Evolutionary conservation across 352 stramenopile species (phyloP).

Genomic region (Achlya hypogyna): DNA sequence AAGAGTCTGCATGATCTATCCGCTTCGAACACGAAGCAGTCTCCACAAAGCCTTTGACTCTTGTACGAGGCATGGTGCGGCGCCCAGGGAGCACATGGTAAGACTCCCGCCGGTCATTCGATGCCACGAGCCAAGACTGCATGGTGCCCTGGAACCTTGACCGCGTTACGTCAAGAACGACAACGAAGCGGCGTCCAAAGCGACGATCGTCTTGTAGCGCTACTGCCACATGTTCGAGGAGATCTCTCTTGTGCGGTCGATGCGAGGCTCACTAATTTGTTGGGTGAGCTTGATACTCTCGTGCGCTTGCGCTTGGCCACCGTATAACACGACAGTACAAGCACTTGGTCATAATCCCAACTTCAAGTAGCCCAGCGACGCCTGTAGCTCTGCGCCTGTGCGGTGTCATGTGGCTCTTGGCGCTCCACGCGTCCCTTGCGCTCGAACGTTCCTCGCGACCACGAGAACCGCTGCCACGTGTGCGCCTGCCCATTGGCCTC

Average conservation of each 20-base stretch:
- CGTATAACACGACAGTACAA: too few relatives aligned
- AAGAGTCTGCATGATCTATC: too few relatives aligned
- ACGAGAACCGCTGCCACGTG: too few relatives aligned
- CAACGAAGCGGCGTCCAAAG: conserved; percentile 7
- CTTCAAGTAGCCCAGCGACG: too few relatives aligned
- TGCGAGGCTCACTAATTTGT: not conserved
- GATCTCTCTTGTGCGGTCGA: not conserved
- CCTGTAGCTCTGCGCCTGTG: too few relatives aligned
- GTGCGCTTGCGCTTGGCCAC: conserved; percentile 43
- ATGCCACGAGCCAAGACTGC: conserved; percentile 61
- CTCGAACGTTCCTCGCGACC: too few relatives aligned
- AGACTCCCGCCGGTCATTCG: conserved; percentile 68
- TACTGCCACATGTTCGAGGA: conserved; percentile 86
- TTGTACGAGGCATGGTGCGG: not conserved
- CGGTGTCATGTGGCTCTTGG: too few relatives aligned
- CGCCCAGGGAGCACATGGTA: not conserved
- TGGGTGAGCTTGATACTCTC: conserved; percentile 62
- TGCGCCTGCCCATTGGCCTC: too few relatives aligned
- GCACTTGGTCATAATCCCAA: too few relatives aligned
- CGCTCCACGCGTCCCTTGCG: too few relatives aligned
- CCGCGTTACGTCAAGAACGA: conserved; percentile 41
- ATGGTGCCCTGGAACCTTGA: conserved; percentile 85
- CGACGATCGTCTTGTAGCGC: conserved; percentile 54
- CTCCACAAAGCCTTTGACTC: too few relatives aligned
- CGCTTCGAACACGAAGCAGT: too few relatives aligned